Evolutionary conservation across 2,329 filamentous ascomycete species (phyloP).

Genomic region (Sclerotinia nivalis): DNA sequence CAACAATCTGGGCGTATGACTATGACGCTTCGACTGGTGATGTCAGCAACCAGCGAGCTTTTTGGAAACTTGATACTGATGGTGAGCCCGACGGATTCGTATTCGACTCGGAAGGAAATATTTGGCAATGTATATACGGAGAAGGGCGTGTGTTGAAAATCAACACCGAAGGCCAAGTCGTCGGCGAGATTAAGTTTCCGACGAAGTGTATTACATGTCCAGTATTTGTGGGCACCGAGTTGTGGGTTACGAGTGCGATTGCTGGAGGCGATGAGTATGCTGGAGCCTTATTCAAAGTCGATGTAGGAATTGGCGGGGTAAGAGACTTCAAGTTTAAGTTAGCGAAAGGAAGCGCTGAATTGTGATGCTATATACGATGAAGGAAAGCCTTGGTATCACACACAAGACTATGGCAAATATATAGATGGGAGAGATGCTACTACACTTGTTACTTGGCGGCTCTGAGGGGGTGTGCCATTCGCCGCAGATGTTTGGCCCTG

Average conservation of each 20-base stretch:
- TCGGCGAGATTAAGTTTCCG: slow-evolving; percentile 74
- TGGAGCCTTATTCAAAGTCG: slow-evolving; percentile 72
- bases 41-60: slow-evolving; percentile 68
- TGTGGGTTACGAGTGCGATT: slow-evolving; percentile 77
- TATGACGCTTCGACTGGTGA: slow-evolving; percentile 64
- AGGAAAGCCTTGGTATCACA: background rate
- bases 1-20: slow-evolving; percentile 72
- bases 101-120: slow-evolving; percentile 78
- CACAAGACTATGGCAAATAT: background rate
- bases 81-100: slow-evolving; percentile 82
- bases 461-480: no score
- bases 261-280: slow-evolving; percentile 65
- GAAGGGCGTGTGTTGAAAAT: slow-evolving; percentile 75
- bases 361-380: slow-evolving; percentile 1
- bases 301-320: slow-evolving; percentile 71
- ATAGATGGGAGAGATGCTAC: background rate
- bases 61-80: slow-evolving; percentile 64
- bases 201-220: slow-evolving; percentile 80
- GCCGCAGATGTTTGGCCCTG: background rate
- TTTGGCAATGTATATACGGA: slow-evolving; percentile 88
- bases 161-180: slow-evolving; percentile 61
- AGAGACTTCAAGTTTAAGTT: slow-evolving; percentile 63
- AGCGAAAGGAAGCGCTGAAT: slow-evolving; percentile 22
- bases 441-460: background rate
- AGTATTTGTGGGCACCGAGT: slow-evolving; percentile 70